A percentile compares a stretch with the other conserved stretches of the same genome.
Conservation (phyloP, 2,329 filamentous ascomycete species). For the Colletotrichum camelliae region DNA sequence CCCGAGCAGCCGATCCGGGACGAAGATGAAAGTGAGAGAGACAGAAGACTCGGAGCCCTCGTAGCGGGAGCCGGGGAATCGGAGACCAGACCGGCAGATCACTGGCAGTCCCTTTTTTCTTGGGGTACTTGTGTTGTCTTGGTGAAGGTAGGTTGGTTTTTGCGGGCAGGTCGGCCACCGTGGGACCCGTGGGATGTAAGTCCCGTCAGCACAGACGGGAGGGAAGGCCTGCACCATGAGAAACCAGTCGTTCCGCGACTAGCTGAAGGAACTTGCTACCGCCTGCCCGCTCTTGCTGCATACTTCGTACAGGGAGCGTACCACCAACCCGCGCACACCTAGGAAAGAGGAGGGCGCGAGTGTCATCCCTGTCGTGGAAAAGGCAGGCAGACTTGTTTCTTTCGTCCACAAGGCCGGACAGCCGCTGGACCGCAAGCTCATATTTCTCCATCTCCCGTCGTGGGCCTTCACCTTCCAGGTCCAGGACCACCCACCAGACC, state of each 20-base stretch:
- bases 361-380: background rate
- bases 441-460: background rate
- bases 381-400: background rate
- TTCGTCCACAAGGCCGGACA: background rate
- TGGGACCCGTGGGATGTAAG: background rate
- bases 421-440: background rate
- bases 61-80: constrained; percentile 3
- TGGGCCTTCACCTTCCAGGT: background rate
- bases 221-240: background rate
- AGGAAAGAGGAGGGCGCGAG: background rate
- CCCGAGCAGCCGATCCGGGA: background rate
- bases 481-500: background rate
- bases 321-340: background rate
- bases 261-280: background rate
- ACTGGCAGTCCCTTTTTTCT: background rate
- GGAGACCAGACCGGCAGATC: background rate
- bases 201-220: constrained; percentile 1
- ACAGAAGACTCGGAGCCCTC: background rate
- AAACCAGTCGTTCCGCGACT: background rate
- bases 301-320: background rate
- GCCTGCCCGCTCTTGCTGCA: background rate
- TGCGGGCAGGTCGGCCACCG: background rate
- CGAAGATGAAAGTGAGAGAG: background rate
- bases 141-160: background rate
- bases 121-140: background rate